Conservation (phyloP, 164 flowering plant genomes). For the Magnolia sinica region DNA sequence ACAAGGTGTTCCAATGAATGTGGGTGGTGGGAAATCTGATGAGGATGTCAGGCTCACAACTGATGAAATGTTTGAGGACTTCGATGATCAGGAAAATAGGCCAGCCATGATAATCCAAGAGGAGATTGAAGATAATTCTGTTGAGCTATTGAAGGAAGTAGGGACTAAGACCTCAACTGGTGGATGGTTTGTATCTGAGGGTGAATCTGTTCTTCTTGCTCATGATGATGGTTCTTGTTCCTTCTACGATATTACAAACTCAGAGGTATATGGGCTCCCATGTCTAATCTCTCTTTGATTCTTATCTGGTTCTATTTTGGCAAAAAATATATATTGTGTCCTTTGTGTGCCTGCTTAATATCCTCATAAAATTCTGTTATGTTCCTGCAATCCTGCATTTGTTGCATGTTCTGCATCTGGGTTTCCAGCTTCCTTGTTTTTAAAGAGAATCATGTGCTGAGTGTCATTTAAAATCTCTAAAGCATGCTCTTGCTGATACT, state of each 20-base stretch:
- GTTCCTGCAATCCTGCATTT: too few species aligned
- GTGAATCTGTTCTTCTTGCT: slow-evolving; percentile 86
- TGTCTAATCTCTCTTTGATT: background rate
- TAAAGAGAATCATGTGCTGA: background rate
- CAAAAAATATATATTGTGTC: background rate
- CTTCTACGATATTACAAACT: slow-evolving; percentile 71
- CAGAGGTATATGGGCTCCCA: slow-evolving; percentile 51
- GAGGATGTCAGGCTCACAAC: slow-evolving; percentile 43
- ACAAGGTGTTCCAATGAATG: slow-evolving; percentile 22
- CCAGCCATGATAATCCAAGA: slow-evolving; percentile 37
- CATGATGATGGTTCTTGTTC: slow-evolving; percentile 93
- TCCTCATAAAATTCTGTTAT: background rate
- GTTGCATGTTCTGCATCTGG: background rate
- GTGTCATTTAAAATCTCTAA: background rate
- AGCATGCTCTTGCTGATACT: background rate
- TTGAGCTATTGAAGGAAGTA: slow-evolving; percentile 54
- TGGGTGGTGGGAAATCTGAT: slow-evolving; percentile 18
- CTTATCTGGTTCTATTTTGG: background rate
- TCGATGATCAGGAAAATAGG: slow-evolving; percentile 63
- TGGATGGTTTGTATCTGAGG: slow-evolving; percentile 97
- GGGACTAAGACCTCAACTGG: slow-evolving; percentile 77
- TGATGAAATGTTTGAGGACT: slow-evolving; percentile 67
- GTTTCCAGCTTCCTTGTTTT: background rate
- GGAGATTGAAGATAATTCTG: slow-evolving; percentile 44
- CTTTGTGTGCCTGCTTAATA: background rate